Conservation (phyloP, 306 rosid species). For the Glycine tomentella region DNA sequence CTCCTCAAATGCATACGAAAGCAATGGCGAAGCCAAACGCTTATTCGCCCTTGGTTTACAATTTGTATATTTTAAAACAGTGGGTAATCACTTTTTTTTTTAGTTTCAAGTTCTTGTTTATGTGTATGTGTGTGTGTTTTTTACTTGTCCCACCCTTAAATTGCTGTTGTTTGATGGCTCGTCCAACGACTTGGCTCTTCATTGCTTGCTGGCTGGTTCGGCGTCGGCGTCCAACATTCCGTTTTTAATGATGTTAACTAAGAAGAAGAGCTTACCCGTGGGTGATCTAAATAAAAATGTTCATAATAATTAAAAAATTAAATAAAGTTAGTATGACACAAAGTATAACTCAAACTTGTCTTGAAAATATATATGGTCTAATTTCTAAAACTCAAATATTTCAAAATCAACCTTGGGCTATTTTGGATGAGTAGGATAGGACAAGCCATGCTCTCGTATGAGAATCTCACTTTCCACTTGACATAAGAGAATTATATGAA, state of each 20-base stretch:
- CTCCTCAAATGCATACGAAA: neutral
- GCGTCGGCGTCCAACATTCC: conserved; percentile 8
- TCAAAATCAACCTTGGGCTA: too few species aligned
- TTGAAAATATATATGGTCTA: neutral
- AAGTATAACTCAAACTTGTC: too few species aligned
- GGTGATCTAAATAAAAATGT: neutral
- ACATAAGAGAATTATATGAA: too few species aligned
- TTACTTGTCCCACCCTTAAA: neutral
- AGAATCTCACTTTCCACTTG: too few species aligned
- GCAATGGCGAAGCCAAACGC: conserved; percentile 18
- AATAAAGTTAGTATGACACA: neutral
- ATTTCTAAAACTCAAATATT: neutral
- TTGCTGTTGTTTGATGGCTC: neutral
- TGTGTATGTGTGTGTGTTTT: too few species aligned
- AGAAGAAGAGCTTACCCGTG: neutral
- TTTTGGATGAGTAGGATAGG: too few species aligned
- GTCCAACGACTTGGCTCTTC: neutral
- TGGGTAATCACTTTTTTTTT: neutral
- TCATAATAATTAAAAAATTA: conserved; percentile 10
- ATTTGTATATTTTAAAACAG: neutral
- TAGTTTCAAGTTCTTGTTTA: too few species aligned
- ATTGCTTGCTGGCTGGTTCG: neutral
- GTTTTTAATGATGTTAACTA: neutral
- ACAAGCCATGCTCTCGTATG: too few species aligned
- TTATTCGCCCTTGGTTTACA: conserved; percentile 11